A percentile compares a stretch with the other conserved stretches of the same genome.
Conservation (phyloP, 148 eudicot species). For the Selenicereus undatus region DNA sequence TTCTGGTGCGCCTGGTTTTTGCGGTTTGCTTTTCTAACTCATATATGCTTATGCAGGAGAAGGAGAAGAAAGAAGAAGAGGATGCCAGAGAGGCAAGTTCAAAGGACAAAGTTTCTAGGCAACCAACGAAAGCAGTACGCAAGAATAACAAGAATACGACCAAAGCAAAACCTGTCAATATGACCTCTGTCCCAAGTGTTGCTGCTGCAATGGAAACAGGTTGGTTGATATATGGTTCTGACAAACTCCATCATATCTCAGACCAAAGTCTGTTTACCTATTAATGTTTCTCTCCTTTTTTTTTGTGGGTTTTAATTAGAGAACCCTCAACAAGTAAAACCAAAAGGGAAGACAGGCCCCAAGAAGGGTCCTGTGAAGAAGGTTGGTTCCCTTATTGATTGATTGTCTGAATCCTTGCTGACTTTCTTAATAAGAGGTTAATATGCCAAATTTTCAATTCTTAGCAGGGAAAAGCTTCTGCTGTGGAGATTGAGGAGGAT, state of each 20-base stretch:
- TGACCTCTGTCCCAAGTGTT: constrained; percentile 25
- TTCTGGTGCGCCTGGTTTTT: neutral
- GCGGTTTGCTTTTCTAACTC: constrained; percentile 3
- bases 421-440: neutral
- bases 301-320: constrained; percentile 22
- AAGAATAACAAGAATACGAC: constrained; percentile 45
- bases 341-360: constrained; percentile 48
- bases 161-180: constrained; percentile 39
- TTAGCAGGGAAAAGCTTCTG: constrained; percentile 38
- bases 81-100: constrained; percentile 21
- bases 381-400: constrained; percentile 30
- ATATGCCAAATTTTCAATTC: neutral
- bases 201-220: constrained; percentile 53
- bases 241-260: neutral
- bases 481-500: constrained; percentile 41
- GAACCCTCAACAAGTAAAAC: constrained; percentile 41
- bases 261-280: neutral
- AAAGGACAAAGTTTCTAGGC: constrained; percentile 29
- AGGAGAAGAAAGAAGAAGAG: constrained; percentile 50
- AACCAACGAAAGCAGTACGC: constrained; percentile 37
- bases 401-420: neutral
- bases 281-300: neutral
- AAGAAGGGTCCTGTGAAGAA: constrained; percentile 72
- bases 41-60: constrained; percentile 38
- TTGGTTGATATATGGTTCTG: constrained; percentile 11